phyloP scores from a whole-genome alignment of 108 stramenopile genomes.

The Stephanodiscus minutulus region DNA sequence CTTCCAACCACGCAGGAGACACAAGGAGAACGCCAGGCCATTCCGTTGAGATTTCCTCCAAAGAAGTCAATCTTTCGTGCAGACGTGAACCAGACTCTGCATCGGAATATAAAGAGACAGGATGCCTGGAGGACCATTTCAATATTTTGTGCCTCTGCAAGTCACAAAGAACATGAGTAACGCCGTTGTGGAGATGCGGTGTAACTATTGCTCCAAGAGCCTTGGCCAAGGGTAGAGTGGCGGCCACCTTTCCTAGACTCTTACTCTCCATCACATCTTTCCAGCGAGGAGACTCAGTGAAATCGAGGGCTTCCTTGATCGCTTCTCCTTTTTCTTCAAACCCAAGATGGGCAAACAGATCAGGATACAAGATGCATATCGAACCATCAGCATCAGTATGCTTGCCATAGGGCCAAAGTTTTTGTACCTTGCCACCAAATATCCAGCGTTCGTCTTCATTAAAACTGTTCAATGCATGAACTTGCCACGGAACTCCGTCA shows the following conservation, averaged over 20 bases:
- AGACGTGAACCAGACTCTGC: slow-evolving; percentile 15
- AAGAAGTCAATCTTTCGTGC: slow-evolving; percentile 26
- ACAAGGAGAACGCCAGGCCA: slow-evolving; percentile 18
- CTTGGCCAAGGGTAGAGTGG: slow-evolving; percentile 55
- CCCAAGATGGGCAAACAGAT: slow-evolving; percentile 22
- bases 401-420: slow-evolving; percentile 48
- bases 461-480: slow-evolving; percentile 32
- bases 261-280: slow-evolving; percentile 14
- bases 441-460: slow-evolving; percentile 35
- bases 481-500: slow-evolving; percentile 39
- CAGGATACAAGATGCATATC: slow-evolving; percentile 21
- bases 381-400: neutral
- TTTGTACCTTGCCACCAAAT: slow-evolving; percentile 48
- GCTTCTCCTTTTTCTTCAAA: slow-evolving; percentile 20
- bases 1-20: slow-evolving; percentile 36
- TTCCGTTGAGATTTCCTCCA: slow-evolving; percentile 28
- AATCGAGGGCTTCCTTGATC: slow-evolving; percentile 17
- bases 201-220: slow-evolving; percentile 60
- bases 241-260: slow-evolving; percentile 34
- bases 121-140: slow-evolving; percentile 37
- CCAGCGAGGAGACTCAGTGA: slow-evolving; percentile 35
- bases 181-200: slow-evolving; percentile 57
- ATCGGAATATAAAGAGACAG: slow-evolving; percentile 30
- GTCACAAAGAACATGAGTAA: slow-evolving; percentile 66
- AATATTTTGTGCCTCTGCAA: slow-evolving; percentile 41